Evolutionary conservation across 192 early-diverging fungal genomes (phyloP), one percentile per base, ranked within the genome.

Genomic region (Backusella australiensis): DNA sequence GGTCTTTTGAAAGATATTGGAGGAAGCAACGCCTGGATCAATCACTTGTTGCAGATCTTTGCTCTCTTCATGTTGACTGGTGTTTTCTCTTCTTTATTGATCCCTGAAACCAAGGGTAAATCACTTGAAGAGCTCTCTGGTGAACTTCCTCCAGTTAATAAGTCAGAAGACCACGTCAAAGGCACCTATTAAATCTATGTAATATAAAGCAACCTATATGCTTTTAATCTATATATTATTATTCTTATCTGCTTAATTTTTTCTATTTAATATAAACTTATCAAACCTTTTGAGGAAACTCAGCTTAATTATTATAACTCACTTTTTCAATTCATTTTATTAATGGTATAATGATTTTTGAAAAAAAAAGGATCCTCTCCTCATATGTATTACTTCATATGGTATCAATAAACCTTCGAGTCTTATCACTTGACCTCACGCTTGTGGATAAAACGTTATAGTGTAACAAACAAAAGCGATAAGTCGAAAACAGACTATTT

Each of bases 91-190:
- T 91, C 93, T 4, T 85, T 89, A 52, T 78, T 90, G 44, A 85
- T 96, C 42, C 93, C 94, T 39, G 95, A 96, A 79, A 93, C 95
- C 46, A 91, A 89, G 72, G 93, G 93, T 80, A 85, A 89, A 70
- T 81, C 92, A 4, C 86, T 96, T 34, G 95, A 96, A 84, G 94
- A 95, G 73, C 70, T 92, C 15, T 82, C 86, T 19, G 83, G 82
- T 32, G 90, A 90, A 59, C 56, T 63, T 63, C 15, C 34, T 67
- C 35, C 41, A 17, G 17, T 6, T 26, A 26, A 29, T 0, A 35
- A 49, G 5, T 19, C 23, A 32, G 71, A 73, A 63, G 46, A 73
- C 26, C 19, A 52, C 6, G 3, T 73, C 52, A 73, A 56, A 17
- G 71, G 52, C 32, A 56, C 52, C 1, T 73, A 73, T 35, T 73